Evolutionary conservation across 495 filamentous ascomycete genomes (phyloP).

Genomic region (Astrothelium macrocarpum): DNA sequence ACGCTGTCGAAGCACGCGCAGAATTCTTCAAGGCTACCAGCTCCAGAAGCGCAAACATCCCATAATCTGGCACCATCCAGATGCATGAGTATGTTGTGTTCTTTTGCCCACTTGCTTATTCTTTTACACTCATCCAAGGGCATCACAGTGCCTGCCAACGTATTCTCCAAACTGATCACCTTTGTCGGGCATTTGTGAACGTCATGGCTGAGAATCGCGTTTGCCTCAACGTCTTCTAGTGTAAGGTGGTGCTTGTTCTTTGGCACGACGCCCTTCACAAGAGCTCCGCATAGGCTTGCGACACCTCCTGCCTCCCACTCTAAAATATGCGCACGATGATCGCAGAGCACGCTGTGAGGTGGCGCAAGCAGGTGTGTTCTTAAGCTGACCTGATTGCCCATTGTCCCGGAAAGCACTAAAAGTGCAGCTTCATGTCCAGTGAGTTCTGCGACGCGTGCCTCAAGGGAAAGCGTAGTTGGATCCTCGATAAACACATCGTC

Average conservation of each 20-base stretch:
- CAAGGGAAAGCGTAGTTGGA: constrained; percentile 63
- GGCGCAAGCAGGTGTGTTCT: constrained; percentile 59
- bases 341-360: constrained; percentile 61
- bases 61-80: constrained; percentile 76
- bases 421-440: constrained; percentile 64
- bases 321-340: constrained; percentile 56
- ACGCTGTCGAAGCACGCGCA: constrained; percentile 67
- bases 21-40: constrained; percentile 51
- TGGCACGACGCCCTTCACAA: constrained; percentile 49
- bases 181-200: constrained; percentile 62
- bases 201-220: constrained; percentile 42
- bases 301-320: constrained; percentile 66
- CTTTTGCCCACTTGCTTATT: constrained; percentile 61
- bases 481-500: constrained; percentile 86
- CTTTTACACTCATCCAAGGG: constrained; percentile 57
- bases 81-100: constrained; percentile 61
- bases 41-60: constrained; percentile 35
- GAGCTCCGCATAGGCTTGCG: constrained; percentile 49
- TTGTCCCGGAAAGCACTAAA: constrained; percentile 80
- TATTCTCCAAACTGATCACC: constrained; percentile 80
- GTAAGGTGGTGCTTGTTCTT: constrained; percentile 64
- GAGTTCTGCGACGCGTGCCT: constrained; percentile 54
- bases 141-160: constrained; percentile 67
- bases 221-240: constrained; percentile 58
- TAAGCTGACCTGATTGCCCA: constrained; percentile 75